Percentiles rank a stretch among this genome's conserved stretches.
Evolutionary conservation across 805 yeast species (phyloP).

Genomic region (Saturnispora galanensis): DNA sequence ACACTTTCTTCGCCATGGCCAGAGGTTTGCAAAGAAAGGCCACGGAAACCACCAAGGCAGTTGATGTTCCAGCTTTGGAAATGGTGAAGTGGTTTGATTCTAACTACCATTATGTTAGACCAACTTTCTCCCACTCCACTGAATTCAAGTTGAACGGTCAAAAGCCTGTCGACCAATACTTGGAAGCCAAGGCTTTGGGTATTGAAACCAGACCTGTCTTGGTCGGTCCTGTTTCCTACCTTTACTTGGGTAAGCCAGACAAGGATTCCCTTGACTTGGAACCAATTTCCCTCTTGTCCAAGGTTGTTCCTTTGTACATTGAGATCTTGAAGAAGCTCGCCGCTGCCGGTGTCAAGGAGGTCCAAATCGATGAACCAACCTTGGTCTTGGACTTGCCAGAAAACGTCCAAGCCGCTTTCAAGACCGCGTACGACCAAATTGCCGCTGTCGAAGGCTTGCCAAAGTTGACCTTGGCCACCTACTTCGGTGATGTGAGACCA

Average conservation of each 20-base stretch:
- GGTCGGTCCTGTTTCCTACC: slow-evolving; percentile 93
- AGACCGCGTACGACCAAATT: slow-evolving; percentile 75
- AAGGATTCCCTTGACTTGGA: slow-evolving; percentile 93
- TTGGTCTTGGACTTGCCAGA: slow-evolving; percentile 89
- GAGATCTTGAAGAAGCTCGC: slow-evolving; percentile 80
- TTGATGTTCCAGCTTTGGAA: slow-evolving; percentile 97
- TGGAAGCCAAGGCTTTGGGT: slow-evolving; percentile 96
- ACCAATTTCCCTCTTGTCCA: slow-evolving; percentile 82
- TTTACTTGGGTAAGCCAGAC: slow-evolving; percentile 95
- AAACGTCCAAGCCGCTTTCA: slow-evolving; percentile 74
- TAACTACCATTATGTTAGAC: slow-evolving; percentile 99
- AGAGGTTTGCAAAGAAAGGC: slow-evolving; percentile 99
- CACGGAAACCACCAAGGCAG: slow-evolving; percentile 75
- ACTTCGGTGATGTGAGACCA: slow-evolving; percentile 98
- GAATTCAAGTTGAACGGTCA: slow-evolving; percentile 92
- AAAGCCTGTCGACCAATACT: slow-evolving; percentile 95
- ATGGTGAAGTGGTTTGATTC: slow-evolving; percentile 99
- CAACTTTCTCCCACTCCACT: slow-evolving; percentile 93
- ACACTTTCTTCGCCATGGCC: slow-evolving; percentile 97
- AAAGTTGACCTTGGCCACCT: slow-evolving; percentile 75
- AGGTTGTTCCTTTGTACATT: slow-evolving; percentile 87
- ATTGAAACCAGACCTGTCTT: slow-evolving; percentile 95
- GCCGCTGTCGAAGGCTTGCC: slow-evolving; percentile 63
- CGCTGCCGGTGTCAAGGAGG: slow-evolving; percentile 89
- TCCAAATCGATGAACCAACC: slow-evolving; percentile 97